Percentiles rank a stretch among this genome's conserved stretches.
Evolutionary conservation across 164 flowering plant species (phyloP).

Genomic region (Vitis rotundifolia): DNA sequence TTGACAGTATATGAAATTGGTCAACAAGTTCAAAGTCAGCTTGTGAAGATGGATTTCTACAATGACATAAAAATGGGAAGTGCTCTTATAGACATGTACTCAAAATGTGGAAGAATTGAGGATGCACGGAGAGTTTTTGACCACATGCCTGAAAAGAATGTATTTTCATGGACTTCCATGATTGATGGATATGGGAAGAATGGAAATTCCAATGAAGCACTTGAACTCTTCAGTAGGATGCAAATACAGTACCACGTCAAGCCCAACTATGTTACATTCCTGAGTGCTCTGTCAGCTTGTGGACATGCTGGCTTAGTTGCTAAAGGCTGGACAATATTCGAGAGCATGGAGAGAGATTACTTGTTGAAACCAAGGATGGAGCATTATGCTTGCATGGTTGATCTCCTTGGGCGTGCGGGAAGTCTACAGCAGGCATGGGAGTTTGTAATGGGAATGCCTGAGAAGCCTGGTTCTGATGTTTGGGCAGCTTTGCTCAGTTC

Average conservation of each 20-base stretch:
- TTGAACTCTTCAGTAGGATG: conserved; percentile 63
- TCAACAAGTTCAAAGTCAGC: conserved; percentile 74
- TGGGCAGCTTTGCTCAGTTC: conserved; percentile 95
- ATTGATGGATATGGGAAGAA: conserved; percentile 96
- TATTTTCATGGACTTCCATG: conserved; percentile 94
- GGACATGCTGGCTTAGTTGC: conserved; percentile 81
- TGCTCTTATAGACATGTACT: conserved; percentile 86
- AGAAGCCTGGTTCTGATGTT: conserved; percentile 80
- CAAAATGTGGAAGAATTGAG: conserved; percentile 78
- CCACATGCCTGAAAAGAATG: conserved; percentile 65
- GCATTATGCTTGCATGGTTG: conserved; percentile 97
- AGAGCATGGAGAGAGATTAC: conserved; percentile 73
- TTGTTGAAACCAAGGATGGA: conserved; percentile 78
- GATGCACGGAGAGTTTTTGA: conserved; percentile 72
- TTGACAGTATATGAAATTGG: conserved; percentile 63
- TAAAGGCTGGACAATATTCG: conserved; percentile 64
- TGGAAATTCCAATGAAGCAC: conserved; percentile 66
- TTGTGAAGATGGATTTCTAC: conserved; percentile 49
- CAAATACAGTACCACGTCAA: conserved; percentile 20
- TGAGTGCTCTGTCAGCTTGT: conserved; percentile 88
- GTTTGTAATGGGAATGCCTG: conserved; percentile 67
- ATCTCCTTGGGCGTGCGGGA: conserved; percentile 84
- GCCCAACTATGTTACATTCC: conserved; percentile 84
- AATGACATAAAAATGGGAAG: conserved; percentile 67
- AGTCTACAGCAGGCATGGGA: conserved; percentile 62